Evolutionary conservation across 2,329 filamentous ascomycete species (phyloP).

Genomic region (Samsoniella hepiali): DNA sequence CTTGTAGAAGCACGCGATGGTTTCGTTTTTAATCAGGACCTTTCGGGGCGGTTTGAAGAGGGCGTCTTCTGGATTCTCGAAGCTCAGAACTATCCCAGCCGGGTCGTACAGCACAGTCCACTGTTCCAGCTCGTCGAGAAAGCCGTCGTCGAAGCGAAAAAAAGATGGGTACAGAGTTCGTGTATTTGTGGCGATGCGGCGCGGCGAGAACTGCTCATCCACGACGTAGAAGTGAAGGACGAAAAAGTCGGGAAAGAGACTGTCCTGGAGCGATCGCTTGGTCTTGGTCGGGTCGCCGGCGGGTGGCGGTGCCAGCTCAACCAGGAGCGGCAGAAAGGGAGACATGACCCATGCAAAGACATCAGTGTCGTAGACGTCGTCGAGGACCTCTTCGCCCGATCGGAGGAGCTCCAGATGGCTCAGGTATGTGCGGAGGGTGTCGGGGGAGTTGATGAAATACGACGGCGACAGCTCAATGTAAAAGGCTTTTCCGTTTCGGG

Average conservation of each 20-base stretch:
- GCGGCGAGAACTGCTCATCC: constrained; percentile 5
- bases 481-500: constrained; percentile 24
- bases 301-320: constrained; percentile 23
- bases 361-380: constrained; percentile 22
- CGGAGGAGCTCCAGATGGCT: constrained; percentile 22
- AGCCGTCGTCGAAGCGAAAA: constrained; percentile 20
- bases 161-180: constrained; percentile 19
- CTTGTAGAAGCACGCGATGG: constrained; percentile 25
- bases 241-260: constrained; percentile 24
- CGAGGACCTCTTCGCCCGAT: constrained; percentile 22
- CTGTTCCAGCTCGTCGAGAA: constrained; percentile 24
- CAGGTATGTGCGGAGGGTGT: constrained; percentile 20
- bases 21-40: constrained; percentile 22
- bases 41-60: constrained; percentile 24
- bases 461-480: constrained; percentile 21
- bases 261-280: constrained; percentile 22
- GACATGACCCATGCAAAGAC: constrained; percentile 23
- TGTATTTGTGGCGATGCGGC: background rate
- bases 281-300: background rate
- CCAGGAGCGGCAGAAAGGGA: constrained; percentile 23
- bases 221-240: constrained; percentile 21
- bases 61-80: constrained; percentile 22
- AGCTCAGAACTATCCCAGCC: constrained; percentile 21
- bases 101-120: constrained; percentile 26
- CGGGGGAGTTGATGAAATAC: constrained; percentile 21